Conservation (phyloP, 2,329 filamentous ascomycete species). For the Aspergillus carbonarius region DNA sequence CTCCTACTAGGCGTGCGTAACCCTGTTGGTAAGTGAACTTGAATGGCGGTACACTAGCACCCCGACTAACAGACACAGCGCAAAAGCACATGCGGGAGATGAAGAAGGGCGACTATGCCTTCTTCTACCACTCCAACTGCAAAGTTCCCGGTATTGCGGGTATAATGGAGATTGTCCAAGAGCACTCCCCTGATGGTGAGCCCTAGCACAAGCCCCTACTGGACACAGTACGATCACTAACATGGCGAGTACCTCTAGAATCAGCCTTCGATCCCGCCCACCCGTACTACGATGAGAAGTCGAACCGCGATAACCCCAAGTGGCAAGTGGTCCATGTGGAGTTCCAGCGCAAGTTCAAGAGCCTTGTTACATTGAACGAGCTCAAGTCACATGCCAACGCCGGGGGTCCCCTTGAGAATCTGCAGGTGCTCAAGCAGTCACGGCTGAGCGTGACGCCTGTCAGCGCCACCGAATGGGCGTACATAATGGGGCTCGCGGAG, state of each 20-base stretch:
- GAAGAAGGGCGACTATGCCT: slow-evolving; percentile 87
- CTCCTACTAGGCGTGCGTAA: slow-evolving; percentile 45
- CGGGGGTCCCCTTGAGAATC: slow-evolving; percentile 61
- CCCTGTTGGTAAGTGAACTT: slow-evolving; percentile 34
- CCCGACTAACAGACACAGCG: slow-evolving; percentile 47
- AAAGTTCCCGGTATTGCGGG: slow-evolving; percentile 86
- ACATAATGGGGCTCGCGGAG: slow-evolving; percentile 46
- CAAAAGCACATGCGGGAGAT: slow-evolving; percentile 89
- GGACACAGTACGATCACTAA: slow-evolving; percentile 10
- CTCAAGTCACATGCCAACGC: slow-evolving; percentile 64
- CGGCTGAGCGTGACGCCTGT: slow-evolving; percentile 70
- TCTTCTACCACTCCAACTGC: slow-evolving; percentile 97
- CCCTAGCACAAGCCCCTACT: slow-evolving; percentile 25
- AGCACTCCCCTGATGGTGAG: slow-evolving; percentile 76
- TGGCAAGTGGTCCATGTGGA: slow-evolving; percentile 90
- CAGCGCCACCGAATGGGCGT: slow-evolving; percentile 48
- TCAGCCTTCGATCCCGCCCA: slow-evolving; percentile 69
- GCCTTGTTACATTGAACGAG: slow-evolving; percentile 68
- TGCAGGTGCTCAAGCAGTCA: slow-evolving; percentile 82
- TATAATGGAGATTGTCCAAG: slow-evolving; percentile 82
- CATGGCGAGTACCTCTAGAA: slow-evolving; percentile 44
- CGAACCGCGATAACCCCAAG: slow-evolving; percentile 66
- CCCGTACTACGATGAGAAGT: slow-evolving; percentile 82
- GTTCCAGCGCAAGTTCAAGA: slow-evolving; percentile 78
- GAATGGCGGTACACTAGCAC: neutral